Evolutionary conservation across 495 filamentous ascomycete species (phyloP), one percentile per base, ranked within the genome.

Genomic region (Neurospora terricola): DNA sequence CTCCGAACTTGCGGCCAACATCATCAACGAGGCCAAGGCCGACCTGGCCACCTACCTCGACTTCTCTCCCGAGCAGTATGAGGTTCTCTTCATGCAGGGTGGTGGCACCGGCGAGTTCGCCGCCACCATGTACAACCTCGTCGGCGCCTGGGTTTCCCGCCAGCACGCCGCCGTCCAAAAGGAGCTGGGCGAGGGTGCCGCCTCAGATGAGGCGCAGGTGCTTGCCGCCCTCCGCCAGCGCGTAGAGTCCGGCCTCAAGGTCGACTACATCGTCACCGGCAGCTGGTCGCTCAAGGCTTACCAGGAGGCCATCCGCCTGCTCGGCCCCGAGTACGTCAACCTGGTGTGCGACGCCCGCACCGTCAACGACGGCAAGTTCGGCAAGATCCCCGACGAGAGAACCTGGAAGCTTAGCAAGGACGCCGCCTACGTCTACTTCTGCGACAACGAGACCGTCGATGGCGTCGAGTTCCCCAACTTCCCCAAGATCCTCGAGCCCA

Each of bases 361-460:
- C 72, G 79, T 80, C 72, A 93, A 93, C 76, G 86, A 86, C 74
- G 94, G 92, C n/a, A 97, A 96, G 82, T 98, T 97, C 75, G 93
- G 93, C 27, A 88, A 82, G 73, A 97, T 98, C 59, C 91, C 95
- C 0, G 83, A 88, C 11, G 90, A 94, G 81, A 86, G 86, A 71
- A 86, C 85, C 14, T 98, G 94, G 95, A 90, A 85, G 12, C 85
- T 96, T 73, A 93, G 89, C 70, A 86, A 88, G 30, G 86, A 88
- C 36, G 87, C 91, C n/a, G 92, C 94, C 1, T 86, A 94, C 78
- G 90, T 94, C 7, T 98, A 98, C 82, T 93, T 89, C 77, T 98
- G 95, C 82, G 93, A 96, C 81, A 98, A 98, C 75, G 95, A 98
- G 85, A 95, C 93, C 1, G 92, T 95, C 7, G 94, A 97, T 81